A percentile compares a stretch with the other conserved stretches of the same genome.
Conservation (phyloP, 345 rosid genomes). For the Hypericum androsaemum region DNA sequence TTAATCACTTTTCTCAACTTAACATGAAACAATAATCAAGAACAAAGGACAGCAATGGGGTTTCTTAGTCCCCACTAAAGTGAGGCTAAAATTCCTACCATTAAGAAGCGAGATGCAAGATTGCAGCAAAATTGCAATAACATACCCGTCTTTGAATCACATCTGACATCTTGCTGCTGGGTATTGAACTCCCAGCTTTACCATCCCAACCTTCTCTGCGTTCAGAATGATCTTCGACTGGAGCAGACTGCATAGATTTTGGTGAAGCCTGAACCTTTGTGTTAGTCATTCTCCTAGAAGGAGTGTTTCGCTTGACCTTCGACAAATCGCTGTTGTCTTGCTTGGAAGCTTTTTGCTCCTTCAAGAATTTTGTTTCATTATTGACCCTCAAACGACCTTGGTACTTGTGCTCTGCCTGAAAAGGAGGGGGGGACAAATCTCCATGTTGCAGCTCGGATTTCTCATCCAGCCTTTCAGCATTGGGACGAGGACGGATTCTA, state of each 20-base stretch:
- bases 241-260: constrained; percentile 41
- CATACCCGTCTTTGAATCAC: constrained; percentile 78
- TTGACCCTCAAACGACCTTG: constrained; percentile 52
- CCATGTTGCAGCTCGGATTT: constrained; percentile 51
- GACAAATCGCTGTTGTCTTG: constrained; percentile 65
- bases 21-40: too few relatives aligned
- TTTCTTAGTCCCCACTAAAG: too few relatives aligned
- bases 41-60: too few relatives aligned
- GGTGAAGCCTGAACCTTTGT: constrained; percentile 58
- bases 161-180: constrained; percentile 64
- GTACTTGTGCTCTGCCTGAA: constrained; percentile 51
- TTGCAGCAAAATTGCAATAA: neutral
- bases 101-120: too few relatives aligned
- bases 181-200: constrained; percentile 39
- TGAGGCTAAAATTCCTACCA: too few relatives aligned
- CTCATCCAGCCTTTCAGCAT: constrained; percentile 56
- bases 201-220: constrained; percentile 64
- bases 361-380: constrained; percentile 29
- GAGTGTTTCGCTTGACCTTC: constrained; percentile 47
- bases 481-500: constrained; percentile 78
- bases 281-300: constrained; percentile 56
- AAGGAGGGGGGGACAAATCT: constrained; percentile 39
- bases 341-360: constrained; percentile 37
- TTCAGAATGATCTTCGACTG: constrained; percentile 49
- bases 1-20: too few relatives aligned